These are phyloP conservation scores for Acrodontium crateriforme DNA, from an alignment of 2,329 filamentous ascomycete species.

Conservation along the genomic window DNA sequence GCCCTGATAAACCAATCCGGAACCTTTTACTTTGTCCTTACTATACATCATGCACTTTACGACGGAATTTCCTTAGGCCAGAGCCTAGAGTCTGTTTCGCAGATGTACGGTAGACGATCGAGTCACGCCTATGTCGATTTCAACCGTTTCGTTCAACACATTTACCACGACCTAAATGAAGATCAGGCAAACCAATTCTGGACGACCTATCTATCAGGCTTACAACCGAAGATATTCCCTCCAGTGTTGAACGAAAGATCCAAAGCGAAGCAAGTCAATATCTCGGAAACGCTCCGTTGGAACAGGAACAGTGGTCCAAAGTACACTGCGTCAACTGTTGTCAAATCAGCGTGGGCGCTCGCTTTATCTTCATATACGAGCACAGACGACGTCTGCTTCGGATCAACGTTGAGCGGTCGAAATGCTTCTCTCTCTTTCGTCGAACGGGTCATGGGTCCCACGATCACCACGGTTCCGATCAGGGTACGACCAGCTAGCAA, in stretches of 20 bases:
- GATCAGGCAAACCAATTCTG: slow-evolving; percentile 50
- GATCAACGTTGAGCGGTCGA: slow-evolving; percentile 4
- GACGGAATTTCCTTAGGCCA: slow-evolving; percentile 64
- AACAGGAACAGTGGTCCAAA: slow-evolving; percentile 38
- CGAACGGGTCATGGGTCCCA: slow-evolving; percentile 1
- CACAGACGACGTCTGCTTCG: slow-evolving; percentile 1
- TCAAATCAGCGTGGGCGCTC: not conserved
- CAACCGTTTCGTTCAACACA: slow-evolving; percentile 47
- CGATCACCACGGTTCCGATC: not conserved
- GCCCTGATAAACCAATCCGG: slow-evolving; percentile 5
- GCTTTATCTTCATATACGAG: not conserved
- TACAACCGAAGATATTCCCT: slow-evolving; percentile 33
- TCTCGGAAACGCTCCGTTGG: slow-evolving; percentile 5
- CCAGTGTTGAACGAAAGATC: not conserved
- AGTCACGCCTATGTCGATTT: slow-evolving; percentile 44
- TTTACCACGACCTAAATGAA: slow-evolving; percentile 36
- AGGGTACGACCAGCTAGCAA: not conserved
- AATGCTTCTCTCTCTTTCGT: slow-evolving; percentile 4
- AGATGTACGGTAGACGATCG: slow-evolving; percentile 32
- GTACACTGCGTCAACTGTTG: slow-evolving; percentile 34
- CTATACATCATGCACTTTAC: slow-evolving; percentile 72
- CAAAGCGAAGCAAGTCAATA: slow-evolving; percentile 3
- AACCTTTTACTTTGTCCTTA: slow-evolving; percentile 16
- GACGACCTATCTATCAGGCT: slow-evolving; percentile 40
- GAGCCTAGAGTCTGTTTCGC: slow-evolving; percentile 58